These are phyloP conservation scores for Stagonosporopsis tanaceti DNA, from an alignment of 2,329 filamentous ascomycete species.

Conservation along the genomic window DNA sequence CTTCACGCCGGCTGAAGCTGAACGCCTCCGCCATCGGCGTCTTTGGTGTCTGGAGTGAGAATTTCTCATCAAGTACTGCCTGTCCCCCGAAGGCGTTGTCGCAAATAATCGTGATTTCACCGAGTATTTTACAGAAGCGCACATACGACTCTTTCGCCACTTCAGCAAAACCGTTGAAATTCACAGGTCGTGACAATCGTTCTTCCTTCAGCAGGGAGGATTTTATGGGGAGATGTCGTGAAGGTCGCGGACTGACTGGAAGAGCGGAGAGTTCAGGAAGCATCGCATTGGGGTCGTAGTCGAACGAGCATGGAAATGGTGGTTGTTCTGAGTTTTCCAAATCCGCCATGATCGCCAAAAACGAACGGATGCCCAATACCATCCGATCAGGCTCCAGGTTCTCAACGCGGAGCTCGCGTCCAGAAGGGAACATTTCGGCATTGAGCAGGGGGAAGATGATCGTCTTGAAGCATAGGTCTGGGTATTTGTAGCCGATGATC, in stretches of 20 bases:
- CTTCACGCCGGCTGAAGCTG: slow-evolving; percentile 85
- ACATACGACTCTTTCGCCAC: slow-evolving; percentile 84
- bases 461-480: slow-evolving; percentile 89
- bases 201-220: slow-evolving; percentile 63
- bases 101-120: slow-evolving; percentile 94
- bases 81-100: slow-evolving; percentile 98
- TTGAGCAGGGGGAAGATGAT: slow-evolving; percentile 97
- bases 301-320: slow-evolving; percentile 78
- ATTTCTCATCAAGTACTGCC: slow-evolving; percentile 93
- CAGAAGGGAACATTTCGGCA: slow-evolving; percentile 81
- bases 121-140: slow-evolving; percentile 92
- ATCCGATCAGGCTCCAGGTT: slow-evolving; percentile 95
- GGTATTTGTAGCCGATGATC: slow-evolving; percentile 91
- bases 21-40: slow-evolving; percentile 96
- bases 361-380: slow-evolving; percentile 95
- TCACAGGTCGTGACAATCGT: slow-evolving; percentile 69
- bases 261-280: slow-evolving; percentile 45
- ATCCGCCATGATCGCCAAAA: slow-evolving; percentile 91
- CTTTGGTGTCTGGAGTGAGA: slow-evolving; percentile 84
- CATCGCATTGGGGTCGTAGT: slow-evolving; percentile 55
- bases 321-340: slow-evolving; percentile 86
- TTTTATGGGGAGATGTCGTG: slow-evolving; percentile 45
- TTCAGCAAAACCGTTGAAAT: slow-evolving; percentile 71
- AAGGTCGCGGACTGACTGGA: slow-evolving; percentile 45
- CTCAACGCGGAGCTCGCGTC: slow-evolving; percentile 84